These are phyloP conservation scores for Avicennia marina DNA, from an alignment of 257 asterid species.

Conservation along the genomic window DNA sequence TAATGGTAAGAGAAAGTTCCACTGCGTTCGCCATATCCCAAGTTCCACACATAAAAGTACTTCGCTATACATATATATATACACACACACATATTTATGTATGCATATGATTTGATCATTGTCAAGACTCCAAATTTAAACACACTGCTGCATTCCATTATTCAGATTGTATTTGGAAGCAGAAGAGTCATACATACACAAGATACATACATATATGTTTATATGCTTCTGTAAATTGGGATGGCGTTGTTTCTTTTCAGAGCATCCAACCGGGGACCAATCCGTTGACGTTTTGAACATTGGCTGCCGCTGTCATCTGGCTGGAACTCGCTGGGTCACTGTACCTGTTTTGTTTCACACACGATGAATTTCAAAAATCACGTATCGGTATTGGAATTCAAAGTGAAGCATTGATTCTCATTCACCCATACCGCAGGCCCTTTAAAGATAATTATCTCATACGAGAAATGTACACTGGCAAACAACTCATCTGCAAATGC, in stretches of 20 bases:
- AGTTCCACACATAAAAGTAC: too few relatives aligned
- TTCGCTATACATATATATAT: too few relatives aligned
- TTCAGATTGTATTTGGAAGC: conserved; percentile 14
- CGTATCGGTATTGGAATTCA: too few relatives aligned
- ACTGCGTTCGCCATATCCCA: too few relatives aligned
- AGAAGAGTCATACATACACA: background rate
- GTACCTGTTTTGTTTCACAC: conserved; percentile 35
- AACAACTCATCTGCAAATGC: too few relatives aligned
- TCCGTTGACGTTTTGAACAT: conserved; percentile 57
- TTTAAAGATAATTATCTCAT: too few relatives aligned
- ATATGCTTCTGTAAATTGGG: conserved; percentile 4
- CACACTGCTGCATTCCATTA: conserved; percentile 14
- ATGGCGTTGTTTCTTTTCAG: conserved; percentile 18
- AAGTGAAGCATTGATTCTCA: too few relatives aligned
- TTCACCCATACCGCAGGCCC: too few relatives aligned
- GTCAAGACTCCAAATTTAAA: background rate
- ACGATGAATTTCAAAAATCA: too few relatives aligned
- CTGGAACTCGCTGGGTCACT: conserved; percentile 55
- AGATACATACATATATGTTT: background rate
- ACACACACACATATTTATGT: too few relatives aligned
- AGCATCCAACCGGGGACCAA: conserved; percentile 95
- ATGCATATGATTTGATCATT: background rate
- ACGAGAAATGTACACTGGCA: too few relatives aligned
- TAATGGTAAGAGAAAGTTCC: too few relatives aligned
- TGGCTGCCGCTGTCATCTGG: conserved; percentile 65